A percentile compares a stretch with the other conserved stretches of the same genome.
Conservation (phyloP, 129 eudicot species). For the Lonicera japonica region DNA sequence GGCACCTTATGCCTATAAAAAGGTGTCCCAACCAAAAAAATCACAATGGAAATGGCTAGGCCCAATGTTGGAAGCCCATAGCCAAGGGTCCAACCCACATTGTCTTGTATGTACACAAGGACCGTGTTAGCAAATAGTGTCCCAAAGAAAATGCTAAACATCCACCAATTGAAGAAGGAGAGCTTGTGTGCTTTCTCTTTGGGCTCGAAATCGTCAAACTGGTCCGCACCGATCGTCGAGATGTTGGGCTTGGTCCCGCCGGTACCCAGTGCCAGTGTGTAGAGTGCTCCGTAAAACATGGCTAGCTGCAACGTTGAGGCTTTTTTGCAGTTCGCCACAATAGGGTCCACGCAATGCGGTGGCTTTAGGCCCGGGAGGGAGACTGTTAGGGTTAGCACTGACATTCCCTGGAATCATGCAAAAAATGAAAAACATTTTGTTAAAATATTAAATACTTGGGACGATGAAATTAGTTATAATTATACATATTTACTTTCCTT, state of each 20-base stretch:
- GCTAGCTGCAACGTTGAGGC: not conserved
- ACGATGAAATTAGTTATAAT: too few species aligned
- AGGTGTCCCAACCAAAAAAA: conserved; percentile 11
- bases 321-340: not conserved
- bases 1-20: conserved; percentile 16
- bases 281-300: conserved; percentile 4
- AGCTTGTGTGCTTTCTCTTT: conserved; percentile 8
- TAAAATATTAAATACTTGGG: too few species aligned
- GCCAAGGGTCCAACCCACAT: conserved; percentile 11
- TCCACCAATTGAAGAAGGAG: conserved; percentile 13
- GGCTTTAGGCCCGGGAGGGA: not conserved
- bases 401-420: not conserved
- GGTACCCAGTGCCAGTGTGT: conserved; percentile 3
- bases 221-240: conserved; percentile 9
- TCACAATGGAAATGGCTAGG: conserved; percentile 1
- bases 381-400: not conserved
- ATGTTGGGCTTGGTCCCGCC: conserved; percentile 11
- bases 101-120: conserved; percentile 10
- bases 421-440: too few species aligned
- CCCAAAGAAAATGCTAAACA: conserved; percentile 7
- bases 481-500: too few species aligned
- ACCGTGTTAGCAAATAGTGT: conserved; percentile 10
- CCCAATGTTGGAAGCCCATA: conserved; percentile 12
- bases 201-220: conserved; percentile 5
- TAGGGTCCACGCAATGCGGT: not conserved